Base-by-base conservation (phyloP, 495 filamentous ascomycete genomes). In the Penicillium bovifimosum region DNA sequence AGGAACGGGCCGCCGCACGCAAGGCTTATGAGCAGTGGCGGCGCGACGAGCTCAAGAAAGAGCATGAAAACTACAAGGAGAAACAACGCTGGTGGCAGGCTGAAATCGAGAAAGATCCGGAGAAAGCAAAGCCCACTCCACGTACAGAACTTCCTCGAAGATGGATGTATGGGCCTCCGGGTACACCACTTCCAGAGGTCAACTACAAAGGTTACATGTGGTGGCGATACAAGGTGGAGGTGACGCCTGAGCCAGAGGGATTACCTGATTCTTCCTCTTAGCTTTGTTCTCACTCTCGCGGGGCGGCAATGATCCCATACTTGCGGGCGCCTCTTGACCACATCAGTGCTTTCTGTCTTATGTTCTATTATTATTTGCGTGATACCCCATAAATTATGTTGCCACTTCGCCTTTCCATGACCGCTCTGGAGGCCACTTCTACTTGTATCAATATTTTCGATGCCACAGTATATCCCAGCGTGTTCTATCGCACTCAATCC, bases 31-130 rank as follows among this genome's bases (percentile, higher is more conserved):
- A 78, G 27, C 79, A 84, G 57, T 75, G 79, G 65, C 67, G 84
- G 59, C 79, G 73, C 56, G 76, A 64, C 63, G 75, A 75, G 62
- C 77, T 88, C 51, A 77, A 74, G 10, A 79, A 81, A 36, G 1
- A 6, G 70, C 6, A 26, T 14, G 29, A 31, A 5, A 13, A 10
- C 4, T 13, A 9, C 2, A 9, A 5, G 33, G 32, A 31, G 20
- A 32, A 5, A 26, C 16, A 27, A 13, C 28, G 39, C n/a, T 13
- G 14, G 10, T 11, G 13, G 18, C 9, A 47, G 3, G 10, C 20
- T n/a, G 44, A 47, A 27, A 20, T 10, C 1, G 32, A 47, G 27
- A 9, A 11, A 17, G 36, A 47, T 13, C 44, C 44, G 11, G 13
- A 17, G 16, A 8, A 14, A 17, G 1, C n/a, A 8, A 17, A 28